Evolutionary conservation across 176 grass and related monocot species (phyloP).

Genomic region (Metroxylon sagu): DNA sequence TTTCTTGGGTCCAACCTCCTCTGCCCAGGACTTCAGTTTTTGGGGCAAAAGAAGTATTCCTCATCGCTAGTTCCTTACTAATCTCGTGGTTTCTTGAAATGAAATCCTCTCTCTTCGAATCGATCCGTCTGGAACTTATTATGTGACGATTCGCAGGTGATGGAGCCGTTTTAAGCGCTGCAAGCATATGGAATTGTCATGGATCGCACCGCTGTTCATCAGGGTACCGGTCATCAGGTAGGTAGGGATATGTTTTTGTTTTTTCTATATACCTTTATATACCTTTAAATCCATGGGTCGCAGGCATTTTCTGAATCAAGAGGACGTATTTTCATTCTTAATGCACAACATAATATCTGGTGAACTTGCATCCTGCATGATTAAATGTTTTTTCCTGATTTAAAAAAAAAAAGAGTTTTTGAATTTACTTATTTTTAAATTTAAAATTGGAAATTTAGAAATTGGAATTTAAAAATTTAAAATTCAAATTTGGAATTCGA

Average conservation of each 20-base stretch:
- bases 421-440: too few relatives aligned
- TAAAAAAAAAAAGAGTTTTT: too few relatives aligned
- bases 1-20: too few relatives aligned
- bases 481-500: too few relatives aligned
- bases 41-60: constrained; percentile 9
- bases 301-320: constrained; percentile 82
- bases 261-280: not conserved
- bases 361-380: too few relatives aligned
- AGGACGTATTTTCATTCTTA: constrained; percentile 83
- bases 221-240: constrained; percentile 55
- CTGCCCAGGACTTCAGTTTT: too few relatives aligned
- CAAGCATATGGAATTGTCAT: constrained; percentile 75
- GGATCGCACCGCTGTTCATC: constrained; percentile 73
- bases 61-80: not conserved
- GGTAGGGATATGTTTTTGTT: constrained; percentile 1
- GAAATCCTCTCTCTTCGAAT: too few relatives aligned
- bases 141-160: constrained; percentile 46
- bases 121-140: too few relatives aligned
- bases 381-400: not conserved
- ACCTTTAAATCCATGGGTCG: not conserved
- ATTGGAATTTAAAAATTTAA: too few relatives aligned
- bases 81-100: too few relatives aligned
- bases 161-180: constrained; percentile 90
- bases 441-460: too few relatives aligned
- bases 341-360: constrained; percentile 14